Conservation (phyloP, 129 eudicot species). For the Kitagawia praeruptora region DNA sequence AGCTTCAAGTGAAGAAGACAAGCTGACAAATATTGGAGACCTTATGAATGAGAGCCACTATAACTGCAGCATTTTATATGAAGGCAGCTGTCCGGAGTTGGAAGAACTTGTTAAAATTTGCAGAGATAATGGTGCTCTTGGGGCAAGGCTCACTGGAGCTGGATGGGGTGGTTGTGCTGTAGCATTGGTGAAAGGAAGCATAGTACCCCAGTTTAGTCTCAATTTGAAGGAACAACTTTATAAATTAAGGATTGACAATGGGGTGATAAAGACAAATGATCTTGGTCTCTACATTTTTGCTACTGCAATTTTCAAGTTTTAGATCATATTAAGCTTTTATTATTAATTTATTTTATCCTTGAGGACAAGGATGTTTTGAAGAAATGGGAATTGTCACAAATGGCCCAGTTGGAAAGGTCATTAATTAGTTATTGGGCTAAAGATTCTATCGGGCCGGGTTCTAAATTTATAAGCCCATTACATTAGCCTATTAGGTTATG, state of each 20-base stretch:
- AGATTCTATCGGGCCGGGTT: too few species aligned
- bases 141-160: slow-evolving; percentile 97
- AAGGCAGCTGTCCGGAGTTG: slow-evolving; percentile 95
- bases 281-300: too few species aligned
- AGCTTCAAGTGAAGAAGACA: slow-evolving; percentile 63
- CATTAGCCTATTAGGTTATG: too few species aligned
- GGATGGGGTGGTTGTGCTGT: slow-evolving; percentile 99
- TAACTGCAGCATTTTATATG: slow-evolving; percentile 91
- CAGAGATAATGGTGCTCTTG: slow-evolving; percentile 70
- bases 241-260: slow-evolving; percentile 73
- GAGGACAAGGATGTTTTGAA: too few species aligned
- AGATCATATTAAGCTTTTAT: too few species aligned
- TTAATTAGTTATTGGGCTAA: too few species aligned
- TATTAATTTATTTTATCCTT: too few species aligned
- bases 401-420: too few species aligned
- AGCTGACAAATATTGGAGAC: slow-evolving; percentile 75
- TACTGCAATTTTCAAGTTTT: too few species aligned
- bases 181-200: slow-evolving; percentile 74
- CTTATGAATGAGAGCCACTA: slow-evolving; percentile 92
- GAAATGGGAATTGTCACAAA: too few species aligned
- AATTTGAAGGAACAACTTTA: slow-evolving; percentile 87
- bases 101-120: slow-evolving; percentile 82
- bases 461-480: too few species aligned
- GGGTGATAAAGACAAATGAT: too few species aligned
- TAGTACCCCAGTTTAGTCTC: slow-evolving; percentile 71